Evolutionary conservation across 257 asterid species (phyloP), one percentile per base, ranked within the genome.

Genomic region (Salvia hispanica): DNA sequence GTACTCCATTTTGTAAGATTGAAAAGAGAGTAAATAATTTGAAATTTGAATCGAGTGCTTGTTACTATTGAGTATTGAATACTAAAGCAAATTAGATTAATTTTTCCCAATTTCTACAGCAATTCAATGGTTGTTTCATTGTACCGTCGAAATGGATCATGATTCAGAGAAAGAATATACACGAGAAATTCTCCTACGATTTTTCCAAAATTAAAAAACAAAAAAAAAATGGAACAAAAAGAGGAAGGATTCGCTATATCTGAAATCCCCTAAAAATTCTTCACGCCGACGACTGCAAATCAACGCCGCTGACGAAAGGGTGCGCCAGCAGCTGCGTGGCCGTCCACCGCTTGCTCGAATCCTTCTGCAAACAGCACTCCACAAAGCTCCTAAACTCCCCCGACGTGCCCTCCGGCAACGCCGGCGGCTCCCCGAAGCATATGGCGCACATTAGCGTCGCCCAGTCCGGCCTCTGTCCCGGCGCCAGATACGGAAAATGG

Each of bases 381-480:
- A 92, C 77, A 12, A 92, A 92, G 66, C 81, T 80, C 74, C 82
- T 83, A 46, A 92, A 92, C 21, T 80, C 75, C 3, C 75, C 81
- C 65, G 97, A 86, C 7, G 82, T 71, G 0, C 72, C 53, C 40
- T 83, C 93, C 43, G 98, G 97, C 84, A 86, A 74, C 47, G 77
- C 56, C n/a, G 97, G 98, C 13, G 96, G 95, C 59, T 92, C 97
- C 0, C 97, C 97, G 71, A 89, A 88, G 82, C 98, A 92, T 51
- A 92, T 89, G 34, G 96, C 95, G 71, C 98, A 92, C 98, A 92
- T 89, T 10, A 92, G 81, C 9, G 98, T 88, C 2, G 98, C 96
- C 98, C 98, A 92, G 50, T 92, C 97, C 0, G 98, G 98, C 51
- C 88, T 79, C 60, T 92, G 96, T 7, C 97, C 98, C 18, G 85